A percentile compares a stretch with the other conserved stretches of the same genome.
phyloP scores from a whole-genome alignment of 106 monocot genomes.

The Dioscorea zingiberensis region DNA sequence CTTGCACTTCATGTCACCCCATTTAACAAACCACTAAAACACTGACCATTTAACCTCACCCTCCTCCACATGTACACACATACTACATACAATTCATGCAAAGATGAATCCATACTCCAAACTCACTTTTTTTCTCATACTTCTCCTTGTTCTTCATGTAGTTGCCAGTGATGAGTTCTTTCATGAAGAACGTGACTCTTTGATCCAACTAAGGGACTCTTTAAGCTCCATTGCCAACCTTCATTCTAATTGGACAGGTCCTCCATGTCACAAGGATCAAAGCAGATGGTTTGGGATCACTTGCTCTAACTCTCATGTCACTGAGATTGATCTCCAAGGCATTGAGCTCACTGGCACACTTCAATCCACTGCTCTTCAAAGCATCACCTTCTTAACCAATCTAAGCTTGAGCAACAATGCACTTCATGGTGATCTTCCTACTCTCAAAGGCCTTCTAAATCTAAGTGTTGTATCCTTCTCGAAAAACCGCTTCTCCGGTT shows the following conservation, averaged over 20 bases:
- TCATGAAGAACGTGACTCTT: slow-evolving; percentile 23
- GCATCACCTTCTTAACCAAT: slow-evolving; percentile 17
- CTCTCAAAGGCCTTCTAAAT: slow-evolving; percentile 14
- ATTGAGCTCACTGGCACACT: slow-evolving; percentile 48
- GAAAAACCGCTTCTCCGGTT: slow-evolving; percentile 44
- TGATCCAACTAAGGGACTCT: slow-evolving; percentile 43
- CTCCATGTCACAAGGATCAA: slow-evolving; percentile 31
- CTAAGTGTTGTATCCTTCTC: slow-evolving; percentile 32
- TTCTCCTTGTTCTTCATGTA: background rate
- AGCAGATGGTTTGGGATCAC: slow-evolving; percentile 60
- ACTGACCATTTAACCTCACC: background rate
- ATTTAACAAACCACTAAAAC: background rate
- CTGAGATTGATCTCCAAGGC: slow-evolving; percentile 26
- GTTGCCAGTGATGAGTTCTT: background rate
- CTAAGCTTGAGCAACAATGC: slow-evolving; percentile 40
- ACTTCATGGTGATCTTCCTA: slow-evolving; percentile 41
- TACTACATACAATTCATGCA: background rate
- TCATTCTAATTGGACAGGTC: slow-evolving; percentile 66
- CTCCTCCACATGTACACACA: background rate
- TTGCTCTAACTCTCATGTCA: slow-evolving; percentile 32
- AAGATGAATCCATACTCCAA: no score
- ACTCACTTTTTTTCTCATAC: background rate
- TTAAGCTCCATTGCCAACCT: slow-evolving; percentile 31
- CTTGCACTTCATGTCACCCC: slow-evolving; percentile 17
- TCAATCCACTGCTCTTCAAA: slow-evolving; percentile 10